phyloP scores from a whole-genome alignment of 441 rosid species.

The Gossypium schwendimanii region DNA sequence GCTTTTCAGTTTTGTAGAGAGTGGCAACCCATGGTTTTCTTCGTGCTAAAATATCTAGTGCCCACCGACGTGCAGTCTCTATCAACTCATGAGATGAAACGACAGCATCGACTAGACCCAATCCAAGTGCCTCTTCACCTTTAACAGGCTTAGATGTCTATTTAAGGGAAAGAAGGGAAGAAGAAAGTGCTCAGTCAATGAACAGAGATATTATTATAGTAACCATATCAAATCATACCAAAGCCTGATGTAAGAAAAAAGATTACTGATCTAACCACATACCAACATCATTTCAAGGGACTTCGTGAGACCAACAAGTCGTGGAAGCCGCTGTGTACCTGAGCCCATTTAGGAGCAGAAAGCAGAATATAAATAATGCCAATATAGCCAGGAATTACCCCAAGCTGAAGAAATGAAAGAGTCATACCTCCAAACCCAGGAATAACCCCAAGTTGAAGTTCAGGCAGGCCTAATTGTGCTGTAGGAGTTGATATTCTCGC shows the following conservation, averaged over 20 bases:
- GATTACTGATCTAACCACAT: constrained; percentile 20
- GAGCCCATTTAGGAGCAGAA: constrained; percentile 25
- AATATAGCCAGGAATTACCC: constrained; percentile 46
- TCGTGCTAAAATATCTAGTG: constrained; percentile 59
- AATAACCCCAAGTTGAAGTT: constrained; percentile 86
- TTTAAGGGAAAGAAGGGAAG: neutral
- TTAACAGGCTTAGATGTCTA: constrained; percentile 82
- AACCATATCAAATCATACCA: neutral
- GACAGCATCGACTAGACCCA: constrained; percentile 81
- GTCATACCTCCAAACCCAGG: constrained; percentile 89
- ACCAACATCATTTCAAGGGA: constrained; percentile 97
- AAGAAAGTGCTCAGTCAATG: neutral
- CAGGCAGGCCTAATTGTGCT: constrained; percentile 87
- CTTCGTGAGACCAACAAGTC: constrained; percentile 89
- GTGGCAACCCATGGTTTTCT: constrained; percentile 81
- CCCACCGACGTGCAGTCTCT: constrained; percentile 70
- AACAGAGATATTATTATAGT: neutral
- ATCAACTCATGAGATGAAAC: constrained; percentile 65
- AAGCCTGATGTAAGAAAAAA: constrained; percentile 11
- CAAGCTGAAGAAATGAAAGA: constrained; percentile 43
- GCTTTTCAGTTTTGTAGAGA: constrained; percentile 69
- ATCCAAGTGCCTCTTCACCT: constrained; percentile 58
- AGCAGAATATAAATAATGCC: constrained; percentile 7
- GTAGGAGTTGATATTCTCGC: constrained; percentile 77
- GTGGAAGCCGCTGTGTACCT: constrained; percentile 99